These are phyloP conservation scores for Rhazya stricta DNA, from an alignment of 257 asterid genomes.

Conservation along the genomic window DNA sequence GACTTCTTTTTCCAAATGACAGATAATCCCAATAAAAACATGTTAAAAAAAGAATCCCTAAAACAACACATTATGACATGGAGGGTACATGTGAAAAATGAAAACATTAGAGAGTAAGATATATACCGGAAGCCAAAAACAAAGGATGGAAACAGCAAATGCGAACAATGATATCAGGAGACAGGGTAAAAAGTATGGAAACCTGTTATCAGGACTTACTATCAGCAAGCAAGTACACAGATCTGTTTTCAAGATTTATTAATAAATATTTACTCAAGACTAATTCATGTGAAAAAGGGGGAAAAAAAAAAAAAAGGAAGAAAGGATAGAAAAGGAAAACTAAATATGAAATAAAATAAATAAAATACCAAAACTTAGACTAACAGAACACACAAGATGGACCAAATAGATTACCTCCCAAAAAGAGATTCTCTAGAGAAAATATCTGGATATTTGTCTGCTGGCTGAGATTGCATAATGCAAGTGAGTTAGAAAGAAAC, in stretches of 20 bases:
- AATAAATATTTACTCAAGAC: not conserved
- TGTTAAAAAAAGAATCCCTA: too few relatives aligned
- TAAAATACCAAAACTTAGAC: not conserved
- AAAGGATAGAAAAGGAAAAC: not conserved
- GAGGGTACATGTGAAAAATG: not conserved
- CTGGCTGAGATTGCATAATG: constrained; percentile 46
- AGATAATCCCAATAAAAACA: too few relatives aligned
- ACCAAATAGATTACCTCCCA: constrained; percentile 44
- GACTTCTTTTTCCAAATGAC: too few relatives aligned
- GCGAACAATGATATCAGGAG: constrained; percentile 50
- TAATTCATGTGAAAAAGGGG: constrained; percentile 10
- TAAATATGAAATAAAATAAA: not conserved
- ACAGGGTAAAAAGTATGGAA: constrained; percentile 80
- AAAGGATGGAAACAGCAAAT: constrained; percentile 36
- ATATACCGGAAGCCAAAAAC: constrained; percentile 81
- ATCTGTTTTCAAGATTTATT: too few relatives aligned
- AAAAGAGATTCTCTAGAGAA: constrained; percentile 51
- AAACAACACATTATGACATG: too few relatives aligned
- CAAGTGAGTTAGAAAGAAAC: not conserved
- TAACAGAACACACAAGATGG: not conserved
- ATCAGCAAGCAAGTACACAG: not conserved
- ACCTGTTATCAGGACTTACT: constrained; percentile 33
- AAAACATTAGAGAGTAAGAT: constrained; percentile 11
- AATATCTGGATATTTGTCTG: constrained; percentile 63
- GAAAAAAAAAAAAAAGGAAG: not conserved